Conservation (phyloP, 2,329 filamentous ascomycete genomes). For the Colletotrichum cordylinicola region DNA sequence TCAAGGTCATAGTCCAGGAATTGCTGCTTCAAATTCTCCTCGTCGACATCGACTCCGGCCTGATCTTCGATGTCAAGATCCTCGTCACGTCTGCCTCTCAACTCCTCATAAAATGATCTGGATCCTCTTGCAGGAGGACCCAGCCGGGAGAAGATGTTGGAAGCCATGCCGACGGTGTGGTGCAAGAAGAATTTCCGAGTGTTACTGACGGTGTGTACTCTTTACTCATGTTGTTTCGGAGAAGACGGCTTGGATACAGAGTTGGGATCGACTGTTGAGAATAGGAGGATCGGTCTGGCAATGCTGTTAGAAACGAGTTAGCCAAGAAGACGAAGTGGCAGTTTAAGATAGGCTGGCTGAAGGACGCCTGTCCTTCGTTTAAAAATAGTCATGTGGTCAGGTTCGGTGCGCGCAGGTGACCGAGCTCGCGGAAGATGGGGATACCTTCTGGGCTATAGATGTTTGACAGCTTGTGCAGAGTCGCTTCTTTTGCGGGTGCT, state of each 20-base stretch:
- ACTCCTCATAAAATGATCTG: constrained; percentile 56
- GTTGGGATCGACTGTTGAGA: not conserved
- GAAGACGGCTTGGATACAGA: not conserved
- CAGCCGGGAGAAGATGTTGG: constrained; percentile 54
- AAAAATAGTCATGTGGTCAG: not conserved
- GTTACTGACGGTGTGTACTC: not conserved
- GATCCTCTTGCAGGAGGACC: constrained; percentile 37
- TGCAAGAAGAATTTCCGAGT: not conserved
- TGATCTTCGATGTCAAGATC: constrained; percentile 46
- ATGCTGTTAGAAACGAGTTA: not conserved
- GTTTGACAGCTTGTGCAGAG: not conserved
- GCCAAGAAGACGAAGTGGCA: not conserved
- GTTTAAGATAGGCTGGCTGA: not conserved
- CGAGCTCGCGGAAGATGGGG: not conserved
- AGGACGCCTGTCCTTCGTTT: not conserved
- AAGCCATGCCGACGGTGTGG: constrained; percentile 43
- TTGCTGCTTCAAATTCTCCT: constrained; percentile 57
- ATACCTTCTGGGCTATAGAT: not conserved
- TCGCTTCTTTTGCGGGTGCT: not conserved
- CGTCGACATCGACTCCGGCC: constrained; percentile 51
- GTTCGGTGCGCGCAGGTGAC: constrained; percentile 5
- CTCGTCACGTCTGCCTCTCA: constrained; percentile 44
- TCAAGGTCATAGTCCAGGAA: constrained; percentile 58
- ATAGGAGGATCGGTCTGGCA: not conserved
- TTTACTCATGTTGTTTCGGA: constrained; percentile 1